Evolutionary conservation across 2,329 filamentous ascomycete genomes (phyloP).

Genomic region (Fusarium devonianum): DNA sequence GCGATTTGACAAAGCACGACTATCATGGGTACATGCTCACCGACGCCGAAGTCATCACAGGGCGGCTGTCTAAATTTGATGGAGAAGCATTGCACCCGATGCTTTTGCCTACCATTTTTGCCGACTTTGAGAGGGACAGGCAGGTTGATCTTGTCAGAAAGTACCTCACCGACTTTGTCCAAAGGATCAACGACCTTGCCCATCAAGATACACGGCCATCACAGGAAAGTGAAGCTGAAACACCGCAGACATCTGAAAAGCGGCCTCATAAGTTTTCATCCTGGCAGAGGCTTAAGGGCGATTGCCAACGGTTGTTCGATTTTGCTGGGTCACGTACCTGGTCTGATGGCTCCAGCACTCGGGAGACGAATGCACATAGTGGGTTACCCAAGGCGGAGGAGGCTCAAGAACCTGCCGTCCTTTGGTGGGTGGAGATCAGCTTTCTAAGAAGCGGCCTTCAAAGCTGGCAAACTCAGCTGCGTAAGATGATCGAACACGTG

Average conservation of each 20-base stretch:
- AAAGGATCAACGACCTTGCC: neutral
- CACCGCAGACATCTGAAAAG: neutral
- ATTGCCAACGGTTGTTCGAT: neutral
- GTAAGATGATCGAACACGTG: slow-evolving; percentile 31
- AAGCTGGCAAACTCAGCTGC: slow-evolving; percentile 31
- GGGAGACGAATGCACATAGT: too few relatives aligned
- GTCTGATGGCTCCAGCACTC: neutral
- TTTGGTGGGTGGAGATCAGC: slow-evolving; percentile 32
- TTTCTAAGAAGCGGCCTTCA: slow-evolving; percentile 24
- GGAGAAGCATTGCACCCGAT: slow-evolving; percentile 14
- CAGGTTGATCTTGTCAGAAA: slow-evolving; percentile 16
- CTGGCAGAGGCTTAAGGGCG: too few relatives aligned
- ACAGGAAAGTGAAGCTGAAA: neutral
- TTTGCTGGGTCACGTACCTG: neutral
- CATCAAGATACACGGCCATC: neutral
- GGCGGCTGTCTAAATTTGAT: slow-evolving; percentile 17
- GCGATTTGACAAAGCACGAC: slow-evolving; percentile 7
- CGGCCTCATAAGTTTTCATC: too few relatives aligned
- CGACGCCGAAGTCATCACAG: neutral
- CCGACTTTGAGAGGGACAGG: slow-evolving; percentile 25
- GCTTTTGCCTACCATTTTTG: slow-evolving; percentile 26
- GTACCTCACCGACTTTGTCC: neutral
- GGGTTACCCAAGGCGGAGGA: too few relatives aligned
- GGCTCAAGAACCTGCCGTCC: neutral
- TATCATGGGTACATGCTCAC: neutral